phyloP scores from a whole-genome alignment of 2,329 filamentous ascomycete genomes.

The Aureobasidium zeae region DNA sequence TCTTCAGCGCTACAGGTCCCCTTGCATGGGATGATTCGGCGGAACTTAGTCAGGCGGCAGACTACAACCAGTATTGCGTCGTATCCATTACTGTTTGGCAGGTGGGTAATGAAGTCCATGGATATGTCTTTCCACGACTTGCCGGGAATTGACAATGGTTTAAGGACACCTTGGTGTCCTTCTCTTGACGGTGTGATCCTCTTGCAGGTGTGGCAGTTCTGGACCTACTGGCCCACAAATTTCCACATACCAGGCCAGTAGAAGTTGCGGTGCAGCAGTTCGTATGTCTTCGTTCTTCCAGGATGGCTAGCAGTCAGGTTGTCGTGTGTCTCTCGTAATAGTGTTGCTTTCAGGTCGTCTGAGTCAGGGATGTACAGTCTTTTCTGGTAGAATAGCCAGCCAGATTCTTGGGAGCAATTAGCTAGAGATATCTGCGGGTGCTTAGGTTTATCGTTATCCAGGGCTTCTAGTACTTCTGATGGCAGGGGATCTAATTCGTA shows the following conservation, averaged over 20 bases:
- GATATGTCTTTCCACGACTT: neutral
- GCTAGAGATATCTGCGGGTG: neutral
- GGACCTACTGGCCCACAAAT: neutral
- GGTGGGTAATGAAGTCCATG: neutral
- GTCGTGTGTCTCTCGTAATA: conserved; percentile 1
- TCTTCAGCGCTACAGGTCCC: neutral
- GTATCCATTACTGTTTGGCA: neutral
- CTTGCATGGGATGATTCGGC: neutral
- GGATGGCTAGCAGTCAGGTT: neutral
- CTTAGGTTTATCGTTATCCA: neutral
- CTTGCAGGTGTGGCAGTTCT: conserved; percentile 1
- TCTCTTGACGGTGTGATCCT: conserved; percentile 3
- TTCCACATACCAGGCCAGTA: neutral
- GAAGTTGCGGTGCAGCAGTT: conserved; percentile 1
- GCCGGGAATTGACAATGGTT: neutral
- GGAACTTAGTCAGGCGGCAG: neutral
- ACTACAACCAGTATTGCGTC: neutral
- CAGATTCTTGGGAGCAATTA: neutral
- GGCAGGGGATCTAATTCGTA: neutral
- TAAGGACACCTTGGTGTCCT: conserved; percentile 5
- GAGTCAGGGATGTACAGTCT: conserved; percentile 3
- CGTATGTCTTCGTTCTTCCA: neutral
- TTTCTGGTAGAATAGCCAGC: neutral
- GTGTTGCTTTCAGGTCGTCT: neutral
- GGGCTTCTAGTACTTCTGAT: neutral